Evolutionary conservation across 305 asterid species (phyloP).

Genomic region (Petunia hybrid): DNA sequence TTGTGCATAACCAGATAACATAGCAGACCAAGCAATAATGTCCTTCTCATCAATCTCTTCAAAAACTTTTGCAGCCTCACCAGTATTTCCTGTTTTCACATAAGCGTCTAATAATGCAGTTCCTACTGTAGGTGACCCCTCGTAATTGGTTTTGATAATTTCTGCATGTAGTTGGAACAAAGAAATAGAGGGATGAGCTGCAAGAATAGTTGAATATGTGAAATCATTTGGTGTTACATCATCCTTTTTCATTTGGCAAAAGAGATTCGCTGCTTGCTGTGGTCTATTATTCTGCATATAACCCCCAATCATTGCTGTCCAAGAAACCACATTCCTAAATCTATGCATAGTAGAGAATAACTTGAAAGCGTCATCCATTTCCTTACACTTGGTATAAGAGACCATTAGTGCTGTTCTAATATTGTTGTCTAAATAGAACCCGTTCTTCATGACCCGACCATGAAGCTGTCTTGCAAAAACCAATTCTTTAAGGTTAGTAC

Average conservation of each 20-base stretch:
- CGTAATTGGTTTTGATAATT: conserved; percentile 73
- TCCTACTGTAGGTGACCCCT: conserved; percentile 69
- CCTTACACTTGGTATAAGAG: conserved; percentile 70
- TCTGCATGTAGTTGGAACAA: conserved; percentile 77
- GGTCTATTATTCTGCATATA: conserved; percentile 65
- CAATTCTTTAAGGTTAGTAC: conserved; percentile 68
- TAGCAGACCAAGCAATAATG: conserved; percentile 94
- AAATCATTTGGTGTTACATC: conserved; percentile 71
- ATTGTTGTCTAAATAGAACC: conserved; percentile 58
- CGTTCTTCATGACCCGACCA: conserved; percentile 59
- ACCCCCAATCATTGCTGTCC: conserved; percentile 93
- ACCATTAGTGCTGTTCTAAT: conserved; percentile 74
- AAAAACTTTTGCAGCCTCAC: conserved; percentile 73
- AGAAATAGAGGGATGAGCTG: conserved; percentile 62
- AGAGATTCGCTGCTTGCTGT: conserved; percentile 61
- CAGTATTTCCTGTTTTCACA: conserved; percentile 58
- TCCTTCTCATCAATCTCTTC: conserved; percentile 71
- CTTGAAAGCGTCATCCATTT: conserved; percentile 76
- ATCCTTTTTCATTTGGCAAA: conserved; percentile 71
- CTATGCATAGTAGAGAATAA: conserved; percentile 54
- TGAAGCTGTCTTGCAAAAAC: conserved; percentile 77
- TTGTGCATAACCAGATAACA: conserved; percentile 86
- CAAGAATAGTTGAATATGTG: conserved; percentile 81
- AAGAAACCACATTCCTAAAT: conserved; percentile 74
- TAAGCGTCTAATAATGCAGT: conserved; percentile 85